These are phyloP conservation scores for Penstemon newberryi DNA, from an alignment of 257 asterid genomes.

Conservation along the genomic window DNA sequence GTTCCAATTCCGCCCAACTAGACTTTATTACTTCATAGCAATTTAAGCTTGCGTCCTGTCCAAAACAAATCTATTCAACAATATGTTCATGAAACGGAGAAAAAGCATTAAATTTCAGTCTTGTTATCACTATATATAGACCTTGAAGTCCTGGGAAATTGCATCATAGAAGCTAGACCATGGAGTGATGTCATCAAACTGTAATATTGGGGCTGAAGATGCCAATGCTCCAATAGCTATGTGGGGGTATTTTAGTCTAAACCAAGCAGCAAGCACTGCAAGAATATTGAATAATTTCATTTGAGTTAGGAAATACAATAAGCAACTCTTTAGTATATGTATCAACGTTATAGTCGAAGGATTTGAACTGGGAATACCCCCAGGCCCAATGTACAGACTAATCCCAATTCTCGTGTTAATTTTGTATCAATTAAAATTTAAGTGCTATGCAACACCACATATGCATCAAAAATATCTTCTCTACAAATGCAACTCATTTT, in stretches of 20 bases:
- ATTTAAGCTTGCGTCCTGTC: slow-evolving; percentile 63
- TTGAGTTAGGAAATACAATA: neutral
- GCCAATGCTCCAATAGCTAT: slow-evolving; percentile 80
- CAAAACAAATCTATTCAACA: slow-evolving; percentile 1
- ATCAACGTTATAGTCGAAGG: neutral
- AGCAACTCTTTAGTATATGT: neutral
- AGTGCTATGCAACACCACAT: neutral
- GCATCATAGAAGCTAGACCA: slow-evolving; percentile 88
- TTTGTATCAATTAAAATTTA: too few species aligned
- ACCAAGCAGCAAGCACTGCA: slow-evolving; percentile 86
- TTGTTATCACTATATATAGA: slow-evolving; percentile 8
- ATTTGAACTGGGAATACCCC: too few species aligned
- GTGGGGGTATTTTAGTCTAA: slow-evolving; percentile 80
- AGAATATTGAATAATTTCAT: slow-evolving; percentile 17
- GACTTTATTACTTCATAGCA: slow-evolving; percentile 70
- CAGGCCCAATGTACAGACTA: too few species aligned
- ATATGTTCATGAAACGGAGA: too few species aligned
- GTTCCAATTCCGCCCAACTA: slow-evolving; percentile 67
- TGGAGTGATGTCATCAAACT: slow-evolving; percentile 72
- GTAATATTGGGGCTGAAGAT: slow-evolving; percentile 83
- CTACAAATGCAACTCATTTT: neutral
- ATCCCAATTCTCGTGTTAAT: too few species aligned
- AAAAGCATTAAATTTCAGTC: too few species aligned
- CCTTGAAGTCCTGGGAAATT: slow-evolving; percentile 84
- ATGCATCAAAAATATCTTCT: too few species aligned